Evolutionary conservation across 495 filamentous ascomycete genomes (phyloP), one percentile per base, ranked within the genome.

Genomic region (Penicillium egyptiacum): DNA sequence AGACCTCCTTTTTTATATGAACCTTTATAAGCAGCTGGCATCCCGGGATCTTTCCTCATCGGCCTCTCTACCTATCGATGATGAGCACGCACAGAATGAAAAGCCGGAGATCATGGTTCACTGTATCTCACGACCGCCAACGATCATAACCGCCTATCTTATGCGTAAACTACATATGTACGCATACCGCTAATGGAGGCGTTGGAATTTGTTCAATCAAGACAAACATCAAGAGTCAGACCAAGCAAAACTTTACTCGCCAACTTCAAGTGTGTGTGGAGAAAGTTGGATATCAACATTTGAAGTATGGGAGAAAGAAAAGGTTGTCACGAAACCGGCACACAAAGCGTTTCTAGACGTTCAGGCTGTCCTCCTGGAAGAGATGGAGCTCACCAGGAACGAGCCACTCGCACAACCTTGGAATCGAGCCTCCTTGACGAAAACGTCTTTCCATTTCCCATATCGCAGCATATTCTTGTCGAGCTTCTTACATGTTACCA

Each of bases 71-170:
- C 56, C 55, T 19, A 26, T 59, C 46, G 55, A 65, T 20, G 10
- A 63, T 40, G 28, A 65, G 19, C 39, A 60, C 51, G 51, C 10
- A 4, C 43, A 41, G 30, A 49, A 55, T 59, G 50, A 62, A 33
- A 45, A 59, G 41, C 41, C 19, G 10, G 57, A 60, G 48, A 57
- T 73, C 30, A 59, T 74, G 26, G 55, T 74, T 25, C 74, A 76
- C 60, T 73, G 72, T 4, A 64, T 71, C 33, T 76, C 72, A 52
- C 74, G 71, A 28, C 73, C 74, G 9, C 59, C 72, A 39, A 72
- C 69, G 0, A 61, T 68, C 22, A 60, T 71, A 8, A 64, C 71
- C 26, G 56, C 33, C 33, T 35, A 35, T 35, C 33, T 16, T 35
- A 35, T 16, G 33, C 14, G 33, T 4, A 35, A 35, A 16, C 14